phyloP scores from a whole-genome alignment of 176 grass and related monocot genomes.

The Zizania latifolia region DNA sequence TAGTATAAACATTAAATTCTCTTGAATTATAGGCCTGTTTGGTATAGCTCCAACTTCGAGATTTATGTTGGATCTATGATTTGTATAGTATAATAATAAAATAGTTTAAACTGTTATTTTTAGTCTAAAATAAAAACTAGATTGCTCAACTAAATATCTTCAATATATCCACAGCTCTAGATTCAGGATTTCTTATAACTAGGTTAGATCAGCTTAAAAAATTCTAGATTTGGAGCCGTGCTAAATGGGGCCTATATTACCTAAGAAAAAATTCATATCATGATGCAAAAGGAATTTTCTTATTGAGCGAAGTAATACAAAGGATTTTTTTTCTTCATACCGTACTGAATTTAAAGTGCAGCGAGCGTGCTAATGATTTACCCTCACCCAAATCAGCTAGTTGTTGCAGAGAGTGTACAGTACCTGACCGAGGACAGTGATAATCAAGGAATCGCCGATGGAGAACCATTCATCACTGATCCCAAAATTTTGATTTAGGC shows the following conservation, averaged over 20 bases:
- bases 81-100: too few relatives aligned
- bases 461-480: conserved; percentile 96
- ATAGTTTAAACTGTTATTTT: too few relatives aligned
- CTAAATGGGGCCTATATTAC: too few relatives aligned
- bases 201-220: too few relatives aligned
- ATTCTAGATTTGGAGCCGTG: too few relatives aligned
- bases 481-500: conserved; percentile 63
- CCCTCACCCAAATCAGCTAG: background rate
- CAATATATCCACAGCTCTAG: too few relatives aligned
- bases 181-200: too few relatives aligned
- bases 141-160: too few relatives aligned
- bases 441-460: conserved; percentile 89
- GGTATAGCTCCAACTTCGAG: too few relatives aligned
- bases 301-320: background rate
- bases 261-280: background rate
- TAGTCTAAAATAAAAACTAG: too few relatives aligned
- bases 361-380: background rate
- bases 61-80: too few relatives aligned
- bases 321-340: background rate
- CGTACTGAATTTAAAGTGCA: background rate
- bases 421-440: conserved; percentile 95
- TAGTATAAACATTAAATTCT: background rate
- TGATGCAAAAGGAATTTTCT: background rate
- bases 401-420: background rate
- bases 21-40: too few relatives aligned